Evolutionary conservation across 1,139 yeast genomes (phyloP).

Genomic region (Lodderomyces oxycetoniae): DNA sequence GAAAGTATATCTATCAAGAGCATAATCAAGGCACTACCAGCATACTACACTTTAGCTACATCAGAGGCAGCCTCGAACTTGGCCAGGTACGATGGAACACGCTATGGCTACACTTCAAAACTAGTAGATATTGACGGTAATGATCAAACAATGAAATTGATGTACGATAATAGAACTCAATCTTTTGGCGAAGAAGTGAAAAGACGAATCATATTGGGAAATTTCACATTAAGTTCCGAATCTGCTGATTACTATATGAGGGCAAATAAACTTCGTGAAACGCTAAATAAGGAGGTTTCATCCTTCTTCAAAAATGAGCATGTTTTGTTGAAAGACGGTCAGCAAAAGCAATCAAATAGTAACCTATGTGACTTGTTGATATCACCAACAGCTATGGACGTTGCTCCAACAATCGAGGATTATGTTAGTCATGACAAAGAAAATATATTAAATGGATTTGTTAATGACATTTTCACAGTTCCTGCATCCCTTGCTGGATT

Average conservation of each 20-base stretch:
- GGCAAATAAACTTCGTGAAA: slow-evolving; percentile 66
- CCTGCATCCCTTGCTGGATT: slow-evolving; percentile 91
- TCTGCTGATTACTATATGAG: slow-evolving; percentile 76
- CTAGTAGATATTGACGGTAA: slow-evolving; percentile 27
- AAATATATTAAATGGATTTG: slow-evolving; percentile 59
- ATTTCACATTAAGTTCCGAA: slow-evolving; percentile 71
- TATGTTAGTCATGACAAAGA: slow-evolving; percentile 27
- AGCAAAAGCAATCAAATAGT: slow-evolving; percentile 2
- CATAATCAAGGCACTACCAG: slow-evolving; percentile 63
- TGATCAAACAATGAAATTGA: slow-evolving; percentile 19
- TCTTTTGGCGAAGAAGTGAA: slow-evolving; percentile 83
- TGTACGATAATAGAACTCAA: slow-evolving; percentile 53
- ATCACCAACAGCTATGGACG: slow-evolving; percentile 66
- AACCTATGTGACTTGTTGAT: slow-evolving; percentile 65
- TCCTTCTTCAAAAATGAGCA: slow-evolving; percentile 52
- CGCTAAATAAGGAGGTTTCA: slow-evolving; percentile 63
- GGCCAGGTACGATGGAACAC: slow-evolving; percentile 82
- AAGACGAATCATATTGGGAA: slow-evolving; percentile 78
- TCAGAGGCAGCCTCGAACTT: slow-evolving; percentile 94
- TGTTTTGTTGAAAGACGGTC: slow-evolving; percentile 23
- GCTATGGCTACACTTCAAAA: slow-evolving; percentile 55
- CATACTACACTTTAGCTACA: slow-evolving; percentile 83
- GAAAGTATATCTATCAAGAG: slow-evolving; percentile 66
- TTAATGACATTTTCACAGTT: slow-evolving; percentile 80
- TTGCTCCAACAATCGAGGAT: slow-evolving; percentile 51